Base-by-base conservation (phyloP, 345 rosid genomes). In the Brassica incana region DNA sequence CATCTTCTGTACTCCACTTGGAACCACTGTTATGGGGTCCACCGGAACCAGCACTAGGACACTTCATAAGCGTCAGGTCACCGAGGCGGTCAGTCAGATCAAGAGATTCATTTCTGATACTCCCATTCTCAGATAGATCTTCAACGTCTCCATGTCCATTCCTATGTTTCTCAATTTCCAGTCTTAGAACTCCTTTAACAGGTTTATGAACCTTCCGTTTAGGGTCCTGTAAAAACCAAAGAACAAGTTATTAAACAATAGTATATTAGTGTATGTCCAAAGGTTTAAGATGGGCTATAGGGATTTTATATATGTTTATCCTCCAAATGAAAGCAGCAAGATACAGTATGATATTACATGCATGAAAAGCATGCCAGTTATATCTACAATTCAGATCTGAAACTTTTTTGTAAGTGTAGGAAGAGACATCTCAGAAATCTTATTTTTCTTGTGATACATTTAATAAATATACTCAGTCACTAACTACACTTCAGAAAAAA, bases 111-210 rank as follows among this genome's bases (percentile, higher is more conserved):
- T 91, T 91, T 56, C 93, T 88, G 84, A 88, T 73, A 82, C 98
- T 91, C 64, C 97, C 95, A 88, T 84, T 88, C 87, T 93, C 99
- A 45, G 97, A 93, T 62, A 87, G 48, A 84, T 91, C 90, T 78
- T 91, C 99, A 75, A 86, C 74, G 74, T 93, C 98, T 74, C 88
- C 83, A 36, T 79, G 88, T 67, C 83, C 84, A 50, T 88, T 86
- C 81, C 85, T 93, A 74, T 93, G 96, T 86, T 92, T 95, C 88
- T 93, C 99, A 83, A 95, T 95, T 88, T 91, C 97, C 79, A 95
- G 86, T 81, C 89, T 86, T 66, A 95, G 85, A 85, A 91, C 79
- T 70, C 98, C 99, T 85, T 88, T 90, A 54, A 95, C 99, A 56
- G 97, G 98, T 80, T 93, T 95, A 80, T 95, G 98, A 83, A 89